Evolutionary conservation across 331 rosid genomes (phyloP), one percentile per base, ranked within the genome.

Genomic region (Acacia pycnantha): DNA sequence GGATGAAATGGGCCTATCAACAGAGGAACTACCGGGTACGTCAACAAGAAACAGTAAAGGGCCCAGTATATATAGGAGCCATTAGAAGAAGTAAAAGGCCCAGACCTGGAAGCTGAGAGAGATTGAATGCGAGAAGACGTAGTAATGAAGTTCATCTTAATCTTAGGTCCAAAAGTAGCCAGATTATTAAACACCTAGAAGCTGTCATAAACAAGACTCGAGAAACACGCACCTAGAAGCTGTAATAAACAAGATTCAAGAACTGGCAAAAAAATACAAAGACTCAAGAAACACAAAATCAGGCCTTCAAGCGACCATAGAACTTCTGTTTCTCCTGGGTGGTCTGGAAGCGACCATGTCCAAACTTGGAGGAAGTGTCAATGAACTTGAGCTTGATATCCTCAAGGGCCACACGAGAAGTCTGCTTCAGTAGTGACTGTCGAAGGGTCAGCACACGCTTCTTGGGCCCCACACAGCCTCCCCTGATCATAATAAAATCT

Each of bases 341-440:
- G n/a, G 92, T 85, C 88, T 93, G 97, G 89, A 93, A 93, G 73
- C 92, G 94, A 5, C 95, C 95, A 77, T 93, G 97, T 37, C 95
- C 97, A 59, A 90, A 91, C 58, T 93, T 93, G 50, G 97, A 93
- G 0, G 97, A 91, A 24, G 96, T 88, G 79, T 91, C 97, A 2
- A 93, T 87, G 81, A 93, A 93, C 89, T 91, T 93, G 74, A 90
- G 83, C 41, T 87, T 90, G 81, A 93, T 90, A 27, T 91, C 94
- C 69, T 93, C 97, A 62, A 88, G 72, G 50, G 97, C 92, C 62
- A 87, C 77, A 29, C 97, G 89, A 7, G 94, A 93, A 5, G 94
- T 93, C 77, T 91, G 94, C 84, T 91, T 93, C 68, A 91, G 77
- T 1, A 93, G 84, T 10, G 96, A 86, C 84, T 91, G 97, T 33